Percentiles rank a stretch among this genome's conserved stretches.
Evolutionary conservation across 495 filamentous ascomycete species (phyloP).

Genomic region (Penicillium antarcticum): DNA sequence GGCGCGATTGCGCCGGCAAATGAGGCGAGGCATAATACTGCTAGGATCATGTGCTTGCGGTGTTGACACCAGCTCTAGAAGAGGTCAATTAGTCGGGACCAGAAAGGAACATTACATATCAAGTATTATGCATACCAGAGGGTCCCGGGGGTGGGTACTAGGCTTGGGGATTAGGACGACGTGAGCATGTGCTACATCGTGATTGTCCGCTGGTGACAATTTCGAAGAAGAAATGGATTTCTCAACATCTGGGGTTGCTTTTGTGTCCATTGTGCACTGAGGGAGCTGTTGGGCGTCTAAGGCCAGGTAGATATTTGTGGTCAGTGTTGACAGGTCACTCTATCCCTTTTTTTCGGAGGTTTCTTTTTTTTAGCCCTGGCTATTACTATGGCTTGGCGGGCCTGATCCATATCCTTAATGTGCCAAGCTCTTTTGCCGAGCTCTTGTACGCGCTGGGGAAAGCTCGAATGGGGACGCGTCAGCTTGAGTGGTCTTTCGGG

Average conservation of each 20-base stretch:
- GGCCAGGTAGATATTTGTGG: neutral
- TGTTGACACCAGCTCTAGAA: conserved; percentile 40
- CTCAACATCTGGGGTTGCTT: neutral
- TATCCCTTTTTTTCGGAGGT: neutral
- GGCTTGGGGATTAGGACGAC: conserved; percentile 48
- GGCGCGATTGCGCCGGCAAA: conserved; percentile 31
- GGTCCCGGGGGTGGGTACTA: conserved; percentile 43
- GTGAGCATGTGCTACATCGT: conserved; percentile 6
- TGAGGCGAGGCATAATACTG: conserved; percentile 28
- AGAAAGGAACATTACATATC: neutral
- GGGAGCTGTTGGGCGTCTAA: neutral
- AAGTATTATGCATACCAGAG: conserved; percentile 27
- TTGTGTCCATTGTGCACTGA: neutral
- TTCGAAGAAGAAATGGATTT: conserved; percentile 22
- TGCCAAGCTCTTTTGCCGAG: conserved; percentile 3
- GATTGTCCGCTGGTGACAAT: neutral
- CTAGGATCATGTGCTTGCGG: conserved; percentile 39
- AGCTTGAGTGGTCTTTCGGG: neutral
- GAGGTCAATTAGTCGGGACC: neutral
- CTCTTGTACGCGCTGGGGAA: neutral
- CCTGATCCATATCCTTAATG: neutral
- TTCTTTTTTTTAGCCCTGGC: neutral
- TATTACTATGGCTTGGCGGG: neutral
- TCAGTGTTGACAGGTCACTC: neutral
- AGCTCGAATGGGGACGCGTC: conserved; percentile 1